Percentiles rank a stretch among this genome's conserved stretches.
These are phyloP conservation scores for Diaporthe vexans DNA, from an alignment of 2,329 filamentous ascomycete species.

Conservation along the genomic window DNA sequence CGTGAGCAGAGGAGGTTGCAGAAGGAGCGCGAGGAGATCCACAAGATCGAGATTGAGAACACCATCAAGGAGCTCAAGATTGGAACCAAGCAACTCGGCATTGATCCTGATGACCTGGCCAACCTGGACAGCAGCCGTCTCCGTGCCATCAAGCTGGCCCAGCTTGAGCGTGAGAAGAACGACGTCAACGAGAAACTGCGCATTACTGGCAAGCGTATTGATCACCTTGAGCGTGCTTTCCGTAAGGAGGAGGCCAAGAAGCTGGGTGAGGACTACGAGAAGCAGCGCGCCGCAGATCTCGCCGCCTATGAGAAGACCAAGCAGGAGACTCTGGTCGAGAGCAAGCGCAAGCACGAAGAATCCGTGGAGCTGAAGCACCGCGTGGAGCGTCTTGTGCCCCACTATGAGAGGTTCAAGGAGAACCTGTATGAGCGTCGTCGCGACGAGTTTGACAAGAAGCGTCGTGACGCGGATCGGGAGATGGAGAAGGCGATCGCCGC, in stretches of 20 bases:
- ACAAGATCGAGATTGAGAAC: constrained; percentile 94
- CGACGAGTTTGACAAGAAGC: constrained; percentile 95
- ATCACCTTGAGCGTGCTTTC: constrained; percentile 97
- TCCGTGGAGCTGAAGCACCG: constrained; percentile 95
- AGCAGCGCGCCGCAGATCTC: constrained; percentile 83
- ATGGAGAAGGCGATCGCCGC: constrained; percentile 91
- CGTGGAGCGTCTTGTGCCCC: constrained; percentile 84
- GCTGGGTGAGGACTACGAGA: constrained; percentile 85
- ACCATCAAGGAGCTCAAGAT: constrained; percentile 93
- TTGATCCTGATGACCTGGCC: constrained; percentile 86
- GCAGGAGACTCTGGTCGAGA: constrained; percentile 81
- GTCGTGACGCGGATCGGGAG: constrained; percentile 91
- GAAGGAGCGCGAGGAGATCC: constrained; percentile 89
- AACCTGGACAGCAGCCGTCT: constrained; percentile 91
- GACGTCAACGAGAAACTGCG: constrained; percentile 92
- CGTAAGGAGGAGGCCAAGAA: constrained; percentile 96
- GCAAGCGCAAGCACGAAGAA: constrained; percentile 91
- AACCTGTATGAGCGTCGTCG: constrained; percentile 88
- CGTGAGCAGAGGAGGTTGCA: constrained; percentile 89
- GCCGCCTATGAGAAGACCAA: constrained; percentile 86
- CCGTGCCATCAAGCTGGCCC: constrained; percentile 93
- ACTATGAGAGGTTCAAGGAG: constrained; percentile 86
- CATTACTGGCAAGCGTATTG: constrained; percentile 93
- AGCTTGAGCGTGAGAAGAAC: constrained; percentile 98
- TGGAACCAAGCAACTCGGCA: constrained; percentile 80